Conservation (phyloP, 108 stramenopile genomes). For the Nitzschia putrida region DNA sequence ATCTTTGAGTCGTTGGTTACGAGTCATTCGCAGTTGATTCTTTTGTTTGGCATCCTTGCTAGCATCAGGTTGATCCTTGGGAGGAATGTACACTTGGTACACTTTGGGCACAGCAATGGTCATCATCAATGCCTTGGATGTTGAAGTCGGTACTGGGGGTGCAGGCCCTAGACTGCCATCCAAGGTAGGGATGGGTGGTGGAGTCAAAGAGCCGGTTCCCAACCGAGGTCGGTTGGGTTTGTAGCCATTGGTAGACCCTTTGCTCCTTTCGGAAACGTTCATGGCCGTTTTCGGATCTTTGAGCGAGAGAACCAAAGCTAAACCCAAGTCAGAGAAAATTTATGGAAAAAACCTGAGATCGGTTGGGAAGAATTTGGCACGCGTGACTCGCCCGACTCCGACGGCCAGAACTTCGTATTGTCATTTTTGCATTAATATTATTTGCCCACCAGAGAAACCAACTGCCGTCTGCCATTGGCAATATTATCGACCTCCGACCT, state of each 20-base stretch:
- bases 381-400: no score
- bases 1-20: neutral
- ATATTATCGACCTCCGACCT: no score
- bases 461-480: no score
- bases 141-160: constrained; percentile 23
- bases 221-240: neutral
- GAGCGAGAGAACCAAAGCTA: no score
- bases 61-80: constrained; percentile 15
- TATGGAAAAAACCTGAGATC: no score
- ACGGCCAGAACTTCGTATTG: no score
- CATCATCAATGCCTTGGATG: constrained; percentile 36
- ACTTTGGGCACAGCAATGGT: constrained; percentile 26
- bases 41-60: constrained; percentile 6
- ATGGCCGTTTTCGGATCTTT: no score
- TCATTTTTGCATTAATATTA: no score
- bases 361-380: no score
- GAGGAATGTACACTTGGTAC: constrained; percentile 16
- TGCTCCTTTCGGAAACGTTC: no score
- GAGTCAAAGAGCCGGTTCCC: neutral
- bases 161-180: neutral
- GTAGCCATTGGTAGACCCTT: neutral
- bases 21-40: neutral
- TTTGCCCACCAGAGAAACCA: no score
- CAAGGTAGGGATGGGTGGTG: neutral
- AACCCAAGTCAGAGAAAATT: no score